Conservation (phyloP, 805 yeast genomes). For the Candida michaelii region DNA sequence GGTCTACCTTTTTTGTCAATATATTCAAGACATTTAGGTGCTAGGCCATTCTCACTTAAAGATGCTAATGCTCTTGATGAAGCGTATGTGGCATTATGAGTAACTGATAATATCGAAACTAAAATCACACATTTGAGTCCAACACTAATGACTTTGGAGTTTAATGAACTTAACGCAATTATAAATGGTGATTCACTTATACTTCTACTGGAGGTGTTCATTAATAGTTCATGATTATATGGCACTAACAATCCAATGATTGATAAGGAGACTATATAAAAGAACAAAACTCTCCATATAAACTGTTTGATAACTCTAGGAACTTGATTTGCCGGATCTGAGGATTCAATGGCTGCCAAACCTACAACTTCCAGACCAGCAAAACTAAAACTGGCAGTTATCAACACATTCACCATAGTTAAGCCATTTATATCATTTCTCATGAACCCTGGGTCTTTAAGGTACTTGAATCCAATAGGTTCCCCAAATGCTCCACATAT, state of each 20-base stretch:
- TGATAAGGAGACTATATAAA: constrained; percentile 63
- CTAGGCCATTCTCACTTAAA: constrained; percentile 54
- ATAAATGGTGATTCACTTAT: constrained; percentile 65
- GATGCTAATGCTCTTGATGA: constrained; percentile 68
- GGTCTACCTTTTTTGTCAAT: constrained; percentile 64
- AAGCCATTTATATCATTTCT: constrained; percentile 49
- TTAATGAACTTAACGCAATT: constrained; percentile 63
- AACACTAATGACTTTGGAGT: constrained; percentile 62
- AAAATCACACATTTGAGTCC: constrained; percentile 72
- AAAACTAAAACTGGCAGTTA: constrained; percentile 76
- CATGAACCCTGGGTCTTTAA: constrained; percentile 71
- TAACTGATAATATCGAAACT: constrained; percentile 68
- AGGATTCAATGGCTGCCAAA: constrained; percentile 70
- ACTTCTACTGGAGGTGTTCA: constrained; percentile 24
- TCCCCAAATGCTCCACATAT: constrained; percentile 69
- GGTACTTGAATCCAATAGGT: constrained; percentile 74
- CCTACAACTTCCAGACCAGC: constrained; percentile 80
- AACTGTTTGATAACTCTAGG: constrained; percentile 73
- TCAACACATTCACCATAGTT: constrained; percentile 44
- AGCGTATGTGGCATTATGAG: constrained; percentile 72
- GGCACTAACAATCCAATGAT: constrained; percentile 73
- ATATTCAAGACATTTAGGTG: constrained; percentile 50
- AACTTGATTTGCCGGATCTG: constrained; percentile 61
- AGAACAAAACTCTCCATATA: constrained; percentile 59
- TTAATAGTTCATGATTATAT: constrained; percentile 49